These are phyloP conservation scores for Pseudocercospora macadamiae DNA, from an alignment of 2,329 filamentous ascomycete species.

Conservation along the genomic window DNA sequence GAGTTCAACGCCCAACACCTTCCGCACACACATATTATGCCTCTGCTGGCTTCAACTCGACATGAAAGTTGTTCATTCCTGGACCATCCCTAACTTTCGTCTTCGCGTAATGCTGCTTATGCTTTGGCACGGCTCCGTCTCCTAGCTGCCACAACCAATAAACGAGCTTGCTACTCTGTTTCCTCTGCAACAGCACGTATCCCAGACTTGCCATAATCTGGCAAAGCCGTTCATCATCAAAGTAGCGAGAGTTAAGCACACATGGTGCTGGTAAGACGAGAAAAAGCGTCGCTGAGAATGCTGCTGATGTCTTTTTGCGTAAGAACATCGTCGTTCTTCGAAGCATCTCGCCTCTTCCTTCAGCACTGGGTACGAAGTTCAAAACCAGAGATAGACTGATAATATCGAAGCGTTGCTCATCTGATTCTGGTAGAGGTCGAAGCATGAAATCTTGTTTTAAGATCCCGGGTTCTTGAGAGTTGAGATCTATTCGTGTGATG, in stretches of 20 bases:
- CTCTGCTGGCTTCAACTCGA: constrained; percentile 59
- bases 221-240: constrained; percentile 69
- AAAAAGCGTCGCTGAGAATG: constrained; percentile 60
- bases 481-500: constrained; percentile 83
- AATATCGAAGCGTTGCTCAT: constrained; percentile 75
- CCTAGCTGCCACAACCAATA: constrained; percentile 81
- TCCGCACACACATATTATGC: no score
- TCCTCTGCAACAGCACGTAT: constrained; percentile 67
- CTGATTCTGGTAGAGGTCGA: constrained; percentile 68
- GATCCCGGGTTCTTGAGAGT: constrained; percentile 82
- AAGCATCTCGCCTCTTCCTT: constrained; percentile 81
- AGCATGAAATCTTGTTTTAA: constrained; percentile 93
- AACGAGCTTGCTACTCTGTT: constrained; percentile 78
- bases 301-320: constrained; percentile 29
- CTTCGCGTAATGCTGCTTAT: constrained; percentile 62
- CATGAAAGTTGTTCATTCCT: constrained; percentile 86
- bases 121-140: constrained; percentile 27
- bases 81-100: constrained; percentile 74
- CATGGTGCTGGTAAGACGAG: constrained; percentile 88
- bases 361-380: constrained; percentile 85
- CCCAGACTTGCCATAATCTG: constrained; percentile 78
- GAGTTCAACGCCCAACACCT: no score
- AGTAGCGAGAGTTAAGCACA: constrained; percentile 85
- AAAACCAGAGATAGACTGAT: constrained; percentile 90
- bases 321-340: constrained; percentile 73